Evolutionary conservation across 495 filamentous ascomycete species (phyloP).

Genomic region (Penicillium antarcticum): DNA sequence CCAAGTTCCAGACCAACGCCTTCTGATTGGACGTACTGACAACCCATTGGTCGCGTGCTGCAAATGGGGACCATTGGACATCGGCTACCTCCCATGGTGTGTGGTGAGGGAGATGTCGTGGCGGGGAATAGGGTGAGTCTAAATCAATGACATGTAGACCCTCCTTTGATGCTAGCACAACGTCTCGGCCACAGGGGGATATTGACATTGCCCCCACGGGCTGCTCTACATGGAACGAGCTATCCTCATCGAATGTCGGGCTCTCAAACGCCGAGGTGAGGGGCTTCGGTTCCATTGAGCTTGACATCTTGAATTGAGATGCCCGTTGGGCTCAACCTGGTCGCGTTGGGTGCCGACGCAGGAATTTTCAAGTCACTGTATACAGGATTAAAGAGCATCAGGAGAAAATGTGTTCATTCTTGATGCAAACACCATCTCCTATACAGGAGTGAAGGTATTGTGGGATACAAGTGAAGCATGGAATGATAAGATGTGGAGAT

Average conservation of each 20-base stretch:
- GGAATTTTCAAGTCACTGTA: conserved; percentile 4
- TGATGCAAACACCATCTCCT: neutral
- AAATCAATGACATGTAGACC: conserved; percentile 92
- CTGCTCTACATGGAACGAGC: conserved; percentile 78
- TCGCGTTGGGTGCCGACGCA: conserved; percentile 14
- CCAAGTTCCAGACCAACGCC: conserved; percentile 92
- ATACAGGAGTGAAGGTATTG: neutral
- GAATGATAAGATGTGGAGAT: too few relatives aligned
- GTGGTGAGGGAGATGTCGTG: conserved; percentile 79
- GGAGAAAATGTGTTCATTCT: neutral
- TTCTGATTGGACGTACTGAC: conserved; percentile 93
- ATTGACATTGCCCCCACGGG: conserved; percentile 77
- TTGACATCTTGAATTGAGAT: conserved; percentile 34
- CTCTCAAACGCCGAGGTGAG: conserved; percentile 73
- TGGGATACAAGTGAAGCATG: neutral
- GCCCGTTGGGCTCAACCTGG: conserved; percentile 1
- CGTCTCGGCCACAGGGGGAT: conserved; percentile 87
- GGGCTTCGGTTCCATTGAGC: conserved; percentile 38
- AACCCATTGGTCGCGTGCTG: conserved; percentile 86
- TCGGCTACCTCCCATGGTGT: conserved; percentile 97
- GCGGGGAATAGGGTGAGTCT: conserved; percentile 85
- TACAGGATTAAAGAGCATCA: neutral
- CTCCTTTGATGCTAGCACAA: conserved; percentile 81
- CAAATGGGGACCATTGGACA: conserved; percentile 96
- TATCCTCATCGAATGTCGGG: conserved; percentile 81